A percentile compares a stretch with the other conserved stretches of the same genome.
These are phyloP conservation scores for Metarhizium humberi DNA, from an alignment of 2,329 filamentous ascomycete genomes.

Conservation along the genomic window DNA sequence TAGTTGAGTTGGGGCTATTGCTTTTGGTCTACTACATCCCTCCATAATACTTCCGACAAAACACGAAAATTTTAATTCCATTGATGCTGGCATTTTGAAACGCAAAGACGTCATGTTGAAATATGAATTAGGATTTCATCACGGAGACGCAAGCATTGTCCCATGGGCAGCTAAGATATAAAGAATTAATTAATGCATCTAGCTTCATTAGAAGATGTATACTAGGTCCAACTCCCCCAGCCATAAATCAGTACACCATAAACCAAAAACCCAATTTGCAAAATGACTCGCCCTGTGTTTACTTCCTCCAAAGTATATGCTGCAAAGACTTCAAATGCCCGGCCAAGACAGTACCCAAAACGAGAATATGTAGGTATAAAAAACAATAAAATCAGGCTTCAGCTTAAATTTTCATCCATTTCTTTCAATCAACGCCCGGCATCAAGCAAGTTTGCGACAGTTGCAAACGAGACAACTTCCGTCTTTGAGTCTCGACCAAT, in stretches of 20 bases:
- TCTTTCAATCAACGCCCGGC: not conserved
- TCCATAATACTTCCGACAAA: not conserved
- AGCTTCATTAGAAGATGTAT: conserved; percentile 1
- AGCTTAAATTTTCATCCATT: not conserved
- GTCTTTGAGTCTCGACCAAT: not conserved
- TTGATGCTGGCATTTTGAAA: not conserved
- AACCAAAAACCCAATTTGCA: not conserved
- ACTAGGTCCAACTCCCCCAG: conserved; percentile 1
- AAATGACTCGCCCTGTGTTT: not conserved
- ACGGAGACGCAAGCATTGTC: not conserved
- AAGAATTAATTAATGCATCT: not conserved
- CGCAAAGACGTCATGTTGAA: not conserved
- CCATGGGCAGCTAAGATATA: not conserved
- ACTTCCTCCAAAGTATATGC: not conserved
- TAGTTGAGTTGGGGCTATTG: not conserved
- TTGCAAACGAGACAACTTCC: not conserved
- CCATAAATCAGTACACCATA: not conserved
- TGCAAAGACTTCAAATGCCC: not conserved
- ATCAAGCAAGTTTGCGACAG: not conserved
- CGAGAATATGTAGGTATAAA: not conserved
- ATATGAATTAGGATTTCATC: not conserved
- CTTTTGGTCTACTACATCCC: not conserved
- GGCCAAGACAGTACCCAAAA: not conserved
- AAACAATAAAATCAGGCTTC: not conserved
- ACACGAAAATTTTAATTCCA: not conserved